phyloP scores from a whole-genome alignment of 108 stramenopile species.

The Cyclotella baltica region DNA sequence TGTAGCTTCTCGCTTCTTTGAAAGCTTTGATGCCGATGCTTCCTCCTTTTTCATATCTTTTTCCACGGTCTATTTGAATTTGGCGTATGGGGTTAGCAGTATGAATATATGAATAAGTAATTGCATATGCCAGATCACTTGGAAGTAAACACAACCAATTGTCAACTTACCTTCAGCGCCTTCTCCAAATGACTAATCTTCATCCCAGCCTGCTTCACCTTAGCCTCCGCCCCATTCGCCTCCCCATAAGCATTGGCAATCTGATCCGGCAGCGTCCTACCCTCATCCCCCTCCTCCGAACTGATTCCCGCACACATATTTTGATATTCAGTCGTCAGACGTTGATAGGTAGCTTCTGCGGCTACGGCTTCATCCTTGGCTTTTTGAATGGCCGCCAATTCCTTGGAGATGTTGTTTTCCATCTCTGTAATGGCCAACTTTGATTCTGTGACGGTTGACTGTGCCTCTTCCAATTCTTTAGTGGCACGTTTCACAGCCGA shows the following conservation, averaged over 20 bases:
- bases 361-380: constrained; percentile 62
- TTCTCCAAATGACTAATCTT: constrained; percentile 89
- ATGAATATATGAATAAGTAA: too few relatives aligned
- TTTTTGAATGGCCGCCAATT: constrained; percentile 63
- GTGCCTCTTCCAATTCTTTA: constrained; percentile 74
- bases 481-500: constrained; percentile 68
- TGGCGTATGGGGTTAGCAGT: not conserved
- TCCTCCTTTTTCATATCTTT: constrained; percentile 87
- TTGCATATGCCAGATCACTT: constrained; percentile 19
- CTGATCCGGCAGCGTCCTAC: constrained; percentile 84
- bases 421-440: constrained; percentile 58
- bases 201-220: constrained; percentile 90
- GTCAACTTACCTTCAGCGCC: constrained; percentile 67
- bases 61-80: constrained; percentile 75
- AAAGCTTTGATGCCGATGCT: constrained; percentile 71
- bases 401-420: constrained; percentile 66
- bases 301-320: constrained; percentile 90
- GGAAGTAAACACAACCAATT: not conserved
- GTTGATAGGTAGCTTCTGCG: constrained; percentile 67
- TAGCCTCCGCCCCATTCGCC: constrained; percentile 90
- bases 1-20: constrained; percentile 63
- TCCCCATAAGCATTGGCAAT: constrained; percentile 87
- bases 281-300: constrained; percentile 80
- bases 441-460: constrained; percentile 66
- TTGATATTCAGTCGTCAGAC: constrained; percentile 78